phyloP scores from a whole-genome alignment of 306 rosid genomes.

The Herpetospermum pedunculosum region DNA sequence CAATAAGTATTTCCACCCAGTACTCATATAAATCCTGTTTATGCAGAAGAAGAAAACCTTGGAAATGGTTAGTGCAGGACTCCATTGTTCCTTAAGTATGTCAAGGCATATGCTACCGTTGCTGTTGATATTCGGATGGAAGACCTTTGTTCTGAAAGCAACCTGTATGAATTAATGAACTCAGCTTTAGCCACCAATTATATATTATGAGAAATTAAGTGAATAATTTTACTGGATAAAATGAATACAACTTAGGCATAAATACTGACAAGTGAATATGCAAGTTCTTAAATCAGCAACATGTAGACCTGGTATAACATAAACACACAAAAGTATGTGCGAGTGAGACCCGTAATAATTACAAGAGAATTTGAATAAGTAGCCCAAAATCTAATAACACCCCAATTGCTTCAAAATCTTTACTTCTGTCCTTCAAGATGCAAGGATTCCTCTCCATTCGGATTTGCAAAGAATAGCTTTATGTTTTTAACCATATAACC shows the following conservation, averaged over 20 bases:
- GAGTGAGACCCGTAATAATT: neutral
- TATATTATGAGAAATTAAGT: neutral
- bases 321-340: neutral
- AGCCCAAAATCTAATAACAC: neutral
- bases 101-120: slow-evolving; percentile 77
- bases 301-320: neutral
- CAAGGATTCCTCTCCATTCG: neutral
- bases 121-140: slow-evolving; percentile 65
- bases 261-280: neutral
- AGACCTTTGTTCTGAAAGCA: slow-evolving; percentile 61
- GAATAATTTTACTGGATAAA: neutral
- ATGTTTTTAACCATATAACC: neutral
- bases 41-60: slow-evolving; percentile 31
- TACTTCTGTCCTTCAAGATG: neutral
- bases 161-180: slow-evolving; percentile 26
- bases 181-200: neutral
- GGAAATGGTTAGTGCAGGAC: slow-evolving; percentile 68
- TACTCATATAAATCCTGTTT: neutral
- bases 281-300: neutral
- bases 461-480: neutral
- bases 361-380: neutral
- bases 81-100: slow-evolving; percentile 70
- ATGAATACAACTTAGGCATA: neutral
- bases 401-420: neutral
- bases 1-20: neutral